Conservation (phyloP, 108 stramenopile genomes). For the Skeletonema costatum region DNA sequence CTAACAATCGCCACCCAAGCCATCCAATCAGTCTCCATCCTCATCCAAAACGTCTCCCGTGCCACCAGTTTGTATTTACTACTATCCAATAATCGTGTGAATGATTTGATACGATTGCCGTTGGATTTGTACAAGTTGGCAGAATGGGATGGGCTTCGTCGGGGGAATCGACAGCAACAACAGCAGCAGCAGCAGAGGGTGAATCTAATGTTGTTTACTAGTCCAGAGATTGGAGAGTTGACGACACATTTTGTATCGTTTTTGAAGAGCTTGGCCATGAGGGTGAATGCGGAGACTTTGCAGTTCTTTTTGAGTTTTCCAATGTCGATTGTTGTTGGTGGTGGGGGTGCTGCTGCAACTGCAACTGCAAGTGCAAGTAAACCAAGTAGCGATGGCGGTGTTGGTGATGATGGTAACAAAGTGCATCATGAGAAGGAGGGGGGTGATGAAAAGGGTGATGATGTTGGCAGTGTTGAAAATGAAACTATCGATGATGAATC, state of each 20-base stretch:
- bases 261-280: slow-evolving; percentile 84
- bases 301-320: slow-evolving; percentile 88
- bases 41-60: slow-evolving; percentile 86
- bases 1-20: slow-evolving; percentile 80
- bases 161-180: neutral
- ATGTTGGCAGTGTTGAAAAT: neutral
- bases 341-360: neutral
- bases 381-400: slow-evolving; percentile 1
- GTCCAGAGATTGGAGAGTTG: slow-evolving; percentile 79
- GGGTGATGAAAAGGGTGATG: slow-evolving; percentile 22
- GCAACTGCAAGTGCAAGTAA: no score
- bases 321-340: slow-evolving; percentile 1
- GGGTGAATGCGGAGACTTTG: slow-evolving; percentile 86
- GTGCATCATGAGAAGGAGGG: neutral
- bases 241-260: slow-evolving; percentile 84
- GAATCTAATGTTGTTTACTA: slow-evolving; percentile 19
- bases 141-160: slow-evolving; percentile 42
- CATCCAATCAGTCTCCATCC: slow-evolving; percentile 82
- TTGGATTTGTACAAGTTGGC: slow-evolving; percentile 68
- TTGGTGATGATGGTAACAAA: neutral
- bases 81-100: slow-evolving; percentile 81
- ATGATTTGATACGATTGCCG: slow-evolving; percentile 77
- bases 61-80: slow-evolving; percentile 84
- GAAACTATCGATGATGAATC: neutral
- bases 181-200: neutral